These are phyloP conservation scores for Dactylis glomerata DNA, from an alignment of 176 grass and related monocot species.

Conservation along the genomic window DNA sequence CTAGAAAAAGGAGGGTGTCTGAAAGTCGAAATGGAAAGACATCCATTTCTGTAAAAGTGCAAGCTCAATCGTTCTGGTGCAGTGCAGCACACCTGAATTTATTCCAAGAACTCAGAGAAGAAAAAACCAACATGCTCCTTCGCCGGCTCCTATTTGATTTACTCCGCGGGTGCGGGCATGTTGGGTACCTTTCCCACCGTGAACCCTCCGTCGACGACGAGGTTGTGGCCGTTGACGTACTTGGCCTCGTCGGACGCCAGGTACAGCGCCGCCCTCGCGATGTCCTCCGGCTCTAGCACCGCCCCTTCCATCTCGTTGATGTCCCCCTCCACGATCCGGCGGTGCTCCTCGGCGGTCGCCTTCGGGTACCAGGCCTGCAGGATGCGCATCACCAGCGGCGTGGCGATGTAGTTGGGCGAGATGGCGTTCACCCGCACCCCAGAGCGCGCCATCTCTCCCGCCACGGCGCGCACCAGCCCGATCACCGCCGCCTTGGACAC, in stretches of 20 bases:
- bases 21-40: no score
- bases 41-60: no score
- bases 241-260: conserved; percentile 71
- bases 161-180: not conserved
- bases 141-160: conserved; percentile 29
- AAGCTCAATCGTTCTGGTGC: no score
- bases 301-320: not conserved
- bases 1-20: no score
- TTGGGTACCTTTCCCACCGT: not conserved
- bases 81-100: no score
- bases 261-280: conserved; percentile 15
- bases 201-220: conserved; percentile 19
- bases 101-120: no score
- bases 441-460: not conserved
- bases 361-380: not conserved
- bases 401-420: not conserved
- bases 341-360: not conserved
- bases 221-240: conserved; percentile 55
- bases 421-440: conserved; percentile 16
- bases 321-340: not conserved
- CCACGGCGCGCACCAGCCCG: not conserved
- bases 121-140: not conserved
- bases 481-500: not conserved
- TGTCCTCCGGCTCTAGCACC: not conserved
- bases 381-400: not conserved